A percentile compares a stretch with the other conserved stretches of the same genome.
Conservation (phyloP, 2,329 filamentous ascomycete species). For the Aspergillus sp. region DNA sequence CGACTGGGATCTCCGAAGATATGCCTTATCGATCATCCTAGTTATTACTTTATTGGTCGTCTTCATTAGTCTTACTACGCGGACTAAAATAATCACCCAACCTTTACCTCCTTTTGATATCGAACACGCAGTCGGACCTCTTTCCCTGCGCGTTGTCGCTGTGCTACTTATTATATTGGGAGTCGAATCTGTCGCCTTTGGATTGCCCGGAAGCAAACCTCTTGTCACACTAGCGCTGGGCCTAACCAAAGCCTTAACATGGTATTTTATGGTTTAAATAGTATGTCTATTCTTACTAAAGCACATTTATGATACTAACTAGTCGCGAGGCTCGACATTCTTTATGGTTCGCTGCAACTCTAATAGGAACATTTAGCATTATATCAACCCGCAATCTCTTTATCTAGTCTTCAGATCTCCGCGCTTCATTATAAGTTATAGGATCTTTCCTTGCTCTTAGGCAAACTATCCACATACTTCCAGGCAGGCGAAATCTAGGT, state of each 20-base stretch:
- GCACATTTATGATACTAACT: slow-evolving; percentile 1
- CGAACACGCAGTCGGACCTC: slow-evolving; percentile 1
- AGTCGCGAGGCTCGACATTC: slow-evolving; percentile 2
- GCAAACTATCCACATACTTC: slow-evolving; percentile 5
- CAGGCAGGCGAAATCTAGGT: slow-evolving; percentile 2
- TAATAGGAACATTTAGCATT: slow-evolving; percentile 2
- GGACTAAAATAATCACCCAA: slow-evolving; percentile 1
- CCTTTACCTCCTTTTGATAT: slow-evolving; percentile 1
- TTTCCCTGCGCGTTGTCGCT: slow-evolving; percentile 3
- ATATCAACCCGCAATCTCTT: slow-evolving; percentile 2
- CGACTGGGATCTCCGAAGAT: slow-evolving; percentile 15
- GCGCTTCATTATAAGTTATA: slow-evolving; percentile 2
- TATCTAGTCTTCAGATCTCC: background rate
- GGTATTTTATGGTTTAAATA: slow-evolving; percentile 1
- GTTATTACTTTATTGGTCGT: slow-evolving; percentile 17
- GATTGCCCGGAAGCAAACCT: background rate
- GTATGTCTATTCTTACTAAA: slow-evolving; percentile 2
- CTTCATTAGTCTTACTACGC: slow-evolving; percentile 16
- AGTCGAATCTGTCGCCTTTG: slow-evolving; percentile 1
- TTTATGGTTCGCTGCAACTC: slow-evolving; percentile 3
- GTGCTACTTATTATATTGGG: background rate
- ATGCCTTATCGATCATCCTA: slow-evolving; percentile 19
- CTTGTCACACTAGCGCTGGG: background rate
- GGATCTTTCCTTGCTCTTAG: slow-evolving; percentile 3
- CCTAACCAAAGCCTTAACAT: slow-evolving; percentile 3